Evolutionary conservation across 2,329 filamentous ascomycete species (phyloP).

Genomic region (Exophiala calicioides): DNA sequence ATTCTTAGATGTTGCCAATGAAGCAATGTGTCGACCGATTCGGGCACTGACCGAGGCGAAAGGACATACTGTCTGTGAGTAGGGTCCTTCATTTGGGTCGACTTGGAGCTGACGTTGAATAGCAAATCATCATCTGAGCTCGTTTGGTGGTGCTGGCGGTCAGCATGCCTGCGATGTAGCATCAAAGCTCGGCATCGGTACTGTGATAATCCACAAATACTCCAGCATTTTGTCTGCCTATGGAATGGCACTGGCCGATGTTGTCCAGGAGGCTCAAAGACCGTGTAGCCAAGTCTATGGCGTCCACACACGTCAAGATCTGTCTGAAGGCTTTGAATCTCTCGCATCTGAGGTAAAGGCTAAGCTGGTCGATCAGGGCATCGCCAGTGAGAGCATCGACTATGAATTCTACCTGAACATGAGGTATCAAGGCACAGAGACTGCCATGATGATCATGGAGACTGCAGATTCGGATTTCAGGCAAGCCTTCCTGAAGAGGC

Average conservation of each 20-base stretch:
- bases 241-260: constrained; percentile 45
- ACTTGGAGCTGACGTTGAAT: too few species aligned
- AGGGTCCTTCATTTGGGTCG: too few species aligned
- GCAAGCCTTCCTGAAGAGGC: constrained; percentile 78
- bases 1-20: constrained; percentile 46
- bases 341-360: constrained; percentile 63
- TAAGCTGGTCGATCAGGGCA: constrained; percentile 48
- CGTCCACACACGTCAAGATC: constrained; percentile 36
- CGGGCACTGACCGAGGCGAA: constrained; percentile 34
- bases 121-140: constrained; percentile 34
- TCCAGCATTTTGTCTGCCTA: constrained; percentile 47
- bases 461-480: constrained; percentile 74
- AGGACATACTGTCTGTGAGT: constrained; percentile 32
- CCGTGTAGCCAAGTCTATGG: constrained; percentile 19
- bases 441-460: constrained; percentile 54
- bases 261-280: constrained; percentile 27
- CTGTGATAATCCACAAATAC: constrained; percentile 47
- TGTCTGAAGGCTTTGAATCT: constrained; percentile 72
- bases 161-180: constrained; percentile 48
- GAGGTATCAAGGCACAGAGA: constrained; percentile 54
- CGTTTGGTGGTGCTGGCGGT: constrained; percentile 39
- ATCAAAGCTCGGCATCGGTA: constrained; percentile 42
- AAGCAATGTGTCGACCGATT: constrained; percentile 42
- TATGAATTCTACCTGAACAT: constrained; percentile 51
- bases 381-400: constrained; percentile 42